Percentiles rank a stretch among this genome's conserved stretches.
These are phyloP conservation scores for Curvularia hawaiiensis DNA, from an alignment of 2,329 filamentous ascomycete genomes.

Conservation along the genomic window DNA sequence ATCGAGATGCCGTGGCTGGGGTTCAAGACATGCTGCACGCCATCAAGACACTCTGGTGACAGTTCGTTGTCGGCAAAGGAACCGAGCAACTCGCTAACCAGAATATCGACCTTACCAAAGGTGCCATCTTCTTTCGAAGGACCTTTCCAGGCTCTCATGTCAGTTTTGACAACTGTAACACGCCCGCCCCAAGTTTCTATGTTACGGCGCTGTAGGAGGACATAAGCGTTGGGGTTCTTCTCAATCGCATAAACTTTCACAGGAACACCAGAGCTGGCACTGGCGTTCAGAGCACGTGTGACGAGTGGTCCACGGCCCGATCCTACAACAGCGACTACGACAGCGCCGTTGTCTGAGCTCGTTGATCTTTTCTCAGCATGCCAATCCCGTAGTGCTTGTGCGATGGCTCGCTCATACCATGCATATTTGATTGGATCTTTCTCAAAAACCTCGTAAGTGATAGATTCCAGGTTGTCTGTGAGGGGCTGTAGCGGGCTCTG, in stretches of 20 bases:
- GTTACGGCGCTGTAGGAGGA: conserved; percentile 88
- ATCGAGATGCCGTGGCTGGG: conserved; percentile 87
- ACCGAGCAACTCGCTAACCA: conserved; percentile 91
- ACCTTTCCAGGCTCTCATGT: conserved; percentile 96
- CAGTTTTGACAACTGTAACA: conserved; percentile 90
- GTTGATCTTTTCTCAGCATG: conserved; percentile 72
- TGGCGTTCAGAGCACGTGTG: conserved; percentile 82
- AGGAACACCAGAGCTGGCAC: conserved; percentile 72
- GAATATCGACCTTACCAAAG: conserved; percentile 79
- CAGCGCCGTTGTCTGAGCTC: conserved; percentile 70
- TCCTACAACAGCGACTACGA: conserved; percentile 90
- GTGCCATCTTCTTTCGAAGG: conserved; percentile 63
- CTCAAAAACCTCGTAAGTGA: conserved; percentile 98
- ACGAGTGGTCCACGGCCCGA: conserved; percentile 93
- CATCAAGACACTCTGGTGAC: conserved; percentile 94
- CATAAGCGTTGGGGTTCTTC: conserved; percentile 98
- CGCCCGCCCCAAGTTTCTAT: conserved; percentile 74
- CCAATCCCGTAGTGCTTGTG: conserved; percentile 82
- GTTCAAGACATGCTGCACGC: conserved; percentile 88
- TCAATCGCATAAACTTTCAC: conserved; percentile 92
- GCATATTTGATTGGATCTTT: conserved; percentile 98
- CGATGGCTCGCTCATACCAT: conserved; percentile 88
- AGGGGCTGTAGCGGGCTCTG: conserved; percentile 94
- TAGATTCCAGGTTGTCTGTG: conserved; percentile 94
- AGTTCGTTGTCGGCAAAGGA: conserved; percentile 98